Percentiles rank a stretch among this genome's conserved stretches.
Conservation (phyloP, 345 rosid species). For the Rhizophora mangle region DNA sequence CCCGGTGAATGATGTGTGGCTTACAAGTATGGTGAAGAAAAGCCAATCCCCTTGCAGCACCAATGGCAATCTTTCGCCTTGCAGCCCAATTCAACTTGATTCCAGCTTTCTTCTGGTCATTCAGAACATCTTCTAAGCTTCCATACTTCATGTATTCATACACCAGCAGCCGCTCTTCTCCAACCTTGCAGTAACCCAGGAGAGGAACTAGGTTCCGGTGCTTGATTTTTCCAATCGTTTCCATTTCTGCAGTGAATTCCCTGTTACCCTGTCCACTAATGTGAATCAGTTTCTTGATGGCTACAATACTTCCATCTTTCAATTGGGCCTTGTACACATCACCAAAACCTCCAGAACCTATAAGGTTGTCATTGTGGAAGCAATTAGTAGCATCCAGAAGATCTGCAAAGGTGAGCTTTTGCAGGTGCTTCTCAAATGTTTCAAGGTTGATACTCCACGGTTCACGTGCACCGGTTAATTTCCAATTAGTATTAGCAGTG, state of each 20-base stretch:
- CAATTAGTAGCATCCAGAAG: constrained; percentile 91
- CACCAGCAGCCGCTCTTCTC: constrained; percentile 88
- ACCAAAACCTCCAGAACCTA: constrained; percentile 97
- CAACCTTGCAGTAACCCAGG: constrained; percentile 85
- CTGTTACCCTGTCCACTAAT: constrained; percentile 96
- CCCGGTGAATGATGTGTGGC: constrained; percentile 91
- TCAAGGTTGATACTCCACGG: constrained; percentile 81
- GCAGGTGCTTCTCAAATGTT: constrained; percentile 79
- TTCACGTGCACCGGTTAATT: constrained; percentile 60
- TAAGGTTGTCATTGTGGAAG: constrained; percentile 74
- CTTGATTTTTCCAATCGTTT: constrained; percentile 94
- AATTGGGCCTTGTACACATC: constrained; percentile 87
- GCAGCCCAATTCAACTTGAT: constrained; percentile 76
- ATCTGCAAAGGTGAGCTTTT: constrained; percentile 84
- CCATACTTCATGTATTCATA: constrained; percentile 95
- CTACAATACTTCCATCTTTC: constrained; percentile 84
- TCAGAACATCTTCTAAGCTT: constrained; percentile 90
- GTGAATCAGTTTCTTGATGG: constrained; percentile 89
- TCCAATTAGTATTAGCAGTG: constrained; percentile 67
- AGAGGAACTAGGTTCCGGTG: constrained; percentile 90
- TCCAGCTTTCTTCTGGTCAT: constrained; percentile 59
- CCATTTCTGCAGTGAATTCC: constrained; percentile 97
- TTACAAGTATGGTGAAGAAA: constrained; percentile 88
- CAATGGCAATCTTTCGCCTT: constrained; percentile 78
- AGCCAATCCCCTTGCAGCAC: constrained; percentile 86